Conservation (phyloP, 768 basidiomycete genomes). For the Omphalotus guepiniiformis region DNA sequence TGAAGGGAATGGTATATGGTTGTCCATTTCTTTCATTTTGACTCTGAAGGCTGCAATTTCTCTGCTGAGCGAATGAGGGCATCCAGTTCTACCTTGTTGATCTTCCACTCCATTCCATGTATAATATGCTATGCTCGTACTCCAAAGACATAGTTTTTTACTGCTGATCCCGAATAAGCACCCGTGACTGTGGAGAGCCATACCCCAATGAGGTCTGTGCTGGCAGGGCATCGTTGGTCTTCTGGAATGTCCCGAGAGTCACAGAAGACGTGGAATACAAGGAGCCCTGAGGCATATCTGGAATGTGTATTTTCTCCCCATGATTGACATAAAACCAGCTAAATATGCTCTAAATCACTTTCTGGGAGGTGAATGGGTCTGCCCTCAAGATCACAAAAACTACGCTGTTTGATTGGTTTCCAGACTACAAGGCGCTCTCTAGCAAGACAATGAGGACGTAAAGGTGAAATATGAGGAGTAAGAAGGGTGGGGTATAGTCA, state of each 20-base stretch:
- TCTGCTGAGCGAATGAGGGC: slow-evolving; percentile 26
- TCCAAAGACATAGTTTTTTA: slow-evolving; percentile 33
- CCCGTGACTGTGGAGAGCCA: slow-evolving; percentile 29
- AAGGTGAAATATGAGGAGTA: slow-evolving; percentile 11
- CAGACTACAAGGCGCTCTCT: slow-evolving; percentile 21
- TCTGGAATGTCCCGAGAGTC: slow-evolving; percentile 29
- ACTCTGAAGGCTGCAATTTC: slow-evolving; percentile 22
- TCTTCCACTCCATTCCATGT: slow-evolving; percentile 29
- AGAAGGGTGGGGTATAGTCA: slow-evolving; percentile 10
- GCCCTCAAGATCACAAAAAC: not conserved
- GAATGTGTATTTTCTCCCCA: slow-evolving; percentile 28
- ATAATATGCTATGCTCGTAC: slow-evolving; percentile 44
- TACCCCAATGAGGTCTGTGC: slow-evolving; percentile 17
- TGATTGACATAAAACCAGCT: slow-evolving; percentile 16
- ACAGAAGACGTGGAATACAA: slow-evolving; percentile 37
- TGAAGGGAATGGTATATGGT: slow-evolving; percentile 30
- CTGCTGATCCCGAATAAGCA: slow-evolving; percentile 24
- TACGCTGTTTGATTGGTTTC: slow-evolving; percentile 14
- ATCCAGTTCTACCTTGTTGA: slow-evolving; percentile 22
- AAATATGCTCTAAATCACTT: slow-evolving; percentile 20
- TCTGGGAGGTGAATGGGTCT: slow-evolving; percentile 11
- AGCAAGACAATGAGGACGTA: slow-evolving; percentile 24
- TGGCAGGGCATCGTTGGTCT: slow-evolving; percentile 22
- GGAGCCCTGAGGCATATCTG: slow-evolving; percentile 33
- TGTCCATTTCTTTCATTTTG: slow-evolving; percentile 22